Evolutionary conservation across 2,329 filamentous ascomycete species (phyloP), one percentile per base, ranked within the genome.

Genomic region (Neonectria sp.): DNA sequence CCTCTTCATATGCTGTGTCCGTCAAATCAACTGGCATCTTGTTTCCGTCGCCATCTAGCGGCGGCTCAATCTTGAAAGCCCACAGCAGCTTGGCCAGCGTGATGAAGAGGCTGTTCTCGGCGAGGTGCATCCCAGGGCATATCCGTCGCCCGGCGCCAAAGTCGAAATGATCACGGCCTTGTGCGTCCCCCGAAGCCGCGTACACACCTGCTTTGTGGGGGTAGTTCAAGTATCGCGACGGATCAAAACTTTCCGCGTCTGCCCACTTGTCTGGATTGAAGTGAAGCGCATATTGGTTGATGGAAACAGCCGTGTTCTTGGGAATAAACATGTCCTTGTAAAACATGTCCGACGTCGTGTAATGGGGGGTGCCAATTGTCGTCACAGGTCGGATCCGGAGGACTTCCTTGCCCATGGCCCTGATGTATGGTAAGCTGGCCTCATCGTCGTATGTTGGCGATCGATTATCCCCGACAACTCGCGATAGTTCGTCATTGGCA

Each of bases 321-420:
- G 69, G 68, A 4, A 71, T 71, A 25, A 21, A n/a, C 12, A 48
- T 57, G 40, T 52, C 63, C 29, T 71, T 68, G 57, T 71, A 67
- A 6, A 45, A 21, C 2, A 69, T 27, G 4, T 71, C 66, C 4
- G 55, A 35, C 1, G 61, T 58, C 2, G 58, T 62, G 27, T 64
- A 70, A 31, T 68, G 68, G 0, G 63, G 56, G 9, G 59, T 49
- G 43, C 58, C 64, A n/a, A 55, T 46, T 8, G 35, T 67, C 3
- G 63, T 82, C 1, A 88, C 84, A 0, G 87, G 86, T 6, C 87
- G 81, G 86, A 88, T 89, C 3, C 88, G 82, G 12, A 89, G 76
- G 1, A 85, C 82, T 68, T 91, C 89, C 66, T 89, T 89, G 21
- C 89, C 82, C 13, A 88, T 80, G 2, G 85, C 85, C 24, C 83